Percentiles rank a stretch among this genome's conserved stretches.
phyloP scores from a whole-genome alignment of 768 basidiomycete genomes.

The Boletus subcaerulescens region DNA sequence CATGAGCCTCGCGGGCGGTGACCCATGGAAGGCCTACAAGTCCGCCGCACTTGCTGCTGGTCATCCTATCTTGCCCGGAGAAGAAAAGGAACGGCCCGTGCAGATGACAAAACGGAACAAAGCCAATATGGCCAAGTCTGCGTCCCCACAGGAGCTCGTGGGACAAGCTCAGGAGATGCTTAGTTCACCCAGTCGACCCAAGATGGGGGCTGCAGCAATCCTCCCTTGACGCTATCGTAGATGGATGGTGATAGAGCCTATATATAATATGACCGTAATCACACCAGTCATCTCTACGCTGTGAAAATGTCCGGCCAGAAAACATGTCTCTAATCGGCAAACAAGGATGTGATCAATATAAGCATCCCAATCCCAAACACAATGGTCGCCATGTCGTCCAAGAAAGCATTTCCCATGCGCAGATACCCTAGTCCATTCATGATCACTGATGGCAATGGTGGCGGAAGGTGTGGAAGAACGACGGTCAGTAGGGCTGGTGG shows the following conservation, averaged over 20 bases:
- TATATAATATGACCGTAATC: too few species aligned
- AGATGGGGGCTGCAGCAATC: slow-evolving; percentile 40
- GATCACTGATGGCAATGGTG: slow-evolving; percentile 60
- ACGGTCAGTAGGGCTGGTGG: slow-evolving; percentile 59
- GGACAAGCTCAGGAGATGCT: slow-evolving; percentile 29
- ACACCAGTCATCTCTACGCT: neutral
- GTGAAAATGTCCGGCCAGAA: neutral
- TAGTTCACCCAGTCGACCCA: slow-evolving; percentile 26
- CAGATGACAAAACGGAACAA: slow-evolving; percentile 13
- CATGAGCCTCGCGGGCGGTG: slow-evolving; percentile 64
- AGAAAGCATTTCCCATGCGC: slow-evolving; percentile 60
- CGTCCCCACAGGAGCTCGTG: slow-evolving; percentile 16
- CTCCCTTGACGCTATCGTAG: slow-evolving; percentile 26
- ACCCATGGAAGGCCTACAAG: slow-evolving; percentile 58
- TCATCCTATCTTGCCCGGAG: slow-evolving; percentile 47
- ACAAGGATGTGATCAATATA: slow-evolving; percentile 51
- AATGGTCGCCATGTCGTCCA: slow-evolving; percentile 69
- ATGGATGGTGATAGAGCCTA: too few species aligned
- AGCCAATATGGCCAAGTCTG: neutral
- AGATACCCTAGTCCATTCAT: slow-evolving; percentile 63
- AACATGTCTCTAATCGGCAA: slow-evolving; percentile 20
- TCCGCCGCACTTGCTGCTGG: slow-evolving; percentile 44
- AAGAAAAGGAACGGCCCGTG: slow-evolving; percentile 31
- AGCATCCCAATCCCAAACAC: slow-evolving; percentile 72
- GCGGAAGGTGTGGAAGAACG: slow-evolving; percentile 63